Conservation (phyloP, 352 stramenopile genomes). For the Phytophthora cactorum region DNA sequence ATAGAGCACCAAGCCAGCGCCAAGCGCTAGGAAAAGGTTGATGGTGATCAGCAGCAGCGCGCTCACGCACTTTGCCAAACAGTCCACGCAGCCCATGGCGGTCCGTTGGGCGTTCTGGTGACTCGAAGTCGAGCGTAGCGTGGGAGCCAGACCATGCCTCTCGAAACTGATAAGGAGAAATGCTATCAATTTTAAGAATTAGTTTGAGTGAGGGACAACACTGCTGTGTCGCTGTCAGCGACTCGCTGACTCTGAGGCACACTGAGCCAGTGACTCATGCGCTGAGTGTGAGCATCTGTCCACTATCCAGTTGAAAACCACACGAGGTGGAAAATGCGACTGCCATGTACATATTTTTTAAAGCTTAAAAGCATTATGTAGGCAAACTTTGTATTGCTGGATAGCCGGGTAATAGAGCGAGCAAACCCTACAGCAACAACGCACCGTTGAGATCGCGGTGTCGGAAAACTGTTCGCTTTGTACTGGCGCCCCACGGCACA, state of each 20-base stretch:
- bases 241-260: too few relatives aligned
- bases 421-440: conserved; percentile 15
- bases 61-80: conserved; percentile 37
- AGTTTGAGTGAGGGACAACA: too few relatives aligned
- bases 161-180: conserved; percentile 13
- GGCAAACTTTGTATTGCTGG: conserved; percentile 7
- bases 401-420: conserved; percentile 20
- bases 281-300: conserved; percentile 18
- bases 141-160: conserved; percentile 19
- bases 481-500: background rate
- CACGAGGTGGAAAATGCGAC: background rate
- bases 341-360: background rate
- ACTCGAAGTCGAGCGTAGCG: conserved; percentile 7
- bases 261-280: conserved; percentile 3
- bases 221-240: too few relatives aligned
- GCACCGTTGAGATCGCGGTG: conserved; percentile 4
- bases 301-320: conserved; percentile 11
- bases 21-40: conserved; percentile 66
- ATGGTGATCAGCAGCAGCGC: conserved; percentile 58
- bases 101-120: conserved; percentile 10
- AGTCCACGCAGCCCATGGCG: conserved; percentile 39
- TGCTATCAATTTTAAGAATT: background rate
- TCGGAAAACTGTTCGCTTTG: background rate
- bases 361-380: too few relatives aligned
- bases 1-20: conserved; percentile 52